Evolutionary conservation across 805 yeast genomes (phyloP).

Genomic region (Yamadazyma olivae): DNA sequence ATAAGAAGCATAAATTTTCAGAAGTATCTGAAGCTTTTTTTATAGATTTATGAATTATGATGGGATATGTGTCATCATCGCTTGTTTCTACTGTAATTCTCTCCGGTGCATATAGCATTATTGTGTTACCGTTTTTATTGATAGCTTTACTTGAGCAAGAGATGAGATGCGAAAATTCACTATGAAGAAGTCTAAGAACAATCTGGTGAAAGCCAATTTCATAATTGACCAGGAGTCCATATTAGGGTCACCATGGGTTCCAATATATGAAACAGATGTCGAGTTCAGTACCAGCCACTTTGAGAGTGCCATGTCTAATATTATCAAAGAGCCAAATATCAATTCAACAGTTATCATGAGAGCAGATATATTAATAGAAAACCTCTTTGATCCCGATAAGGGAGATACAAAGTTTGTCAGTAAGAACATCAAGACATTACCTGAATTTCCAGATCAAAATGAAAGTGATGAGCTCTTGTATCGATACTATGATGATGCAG

Average conservation of each 20-base stretch:
- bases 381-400: constrained; percentile 34
- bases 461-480: constrained; percentile 21
- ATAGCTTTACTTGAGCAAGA: no score
- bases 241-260: constrained; percentile 63
- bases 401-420: constrained; percentile 29
- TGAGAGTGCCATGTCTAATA: constrained; percentile 71
- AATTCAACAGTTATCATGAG: constrained; percentile 88
- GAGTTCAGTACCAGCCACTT: constrained; percentile 57
- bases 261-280: constrained; percentile 48
- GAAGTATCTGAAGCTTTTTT: constrained; percentile 41
- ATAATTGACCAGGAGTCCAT: constrained; percentile 29
- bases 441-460: constrained; percentile 30
- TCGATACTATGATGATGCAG: constrained; percentile 32
- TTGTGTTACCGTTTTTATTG: no score
- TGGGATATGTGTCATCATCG: constrained; percentile 1
- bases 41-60: constrained; percentile 23
- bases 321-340: constrained; percentile 81
- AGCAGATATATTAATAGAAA: constrained; percentile 72
- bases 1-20: constrained; percentile 37
- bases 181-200: constrained; percentile 1
- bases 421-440: constrained; percentile 22
- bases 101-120: no score
- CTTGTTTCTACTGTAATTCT: no score
- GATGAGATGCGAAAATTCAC: no score
- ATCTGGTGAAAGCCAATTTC: constrained; percentile 6